Percentiles rank a stretch among this genome's conserved stretches.
phyloP scores from a whole-genome alignment of 495 filamentous ascomycete species.

The Hypoxylon crocopeplum region DNA sequence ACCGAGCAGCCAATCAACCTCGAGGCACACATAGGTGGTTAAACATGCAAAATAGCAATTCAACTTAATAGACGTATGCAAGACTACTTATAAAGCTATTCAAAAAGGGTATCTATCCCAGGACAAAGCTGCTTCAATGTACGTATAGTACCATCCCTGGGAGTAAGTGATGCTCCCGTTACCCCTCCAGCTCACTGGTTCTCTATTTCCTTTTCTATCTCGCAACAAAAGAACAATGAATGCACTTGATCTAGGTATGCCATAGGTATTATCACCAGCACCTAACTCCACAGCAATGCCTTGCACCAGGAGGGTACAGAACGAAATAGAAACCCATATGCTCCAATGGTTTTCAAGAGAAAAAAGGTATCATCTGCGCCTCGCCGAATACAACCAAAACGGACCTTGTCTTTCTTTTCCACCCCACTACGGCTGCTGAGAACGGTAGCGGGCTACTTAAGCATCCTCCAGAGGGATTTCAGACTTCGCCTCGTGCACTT shows the following conservation, averaged over 20 bases:
- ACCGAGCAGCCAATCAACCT: too few relatives aligned
- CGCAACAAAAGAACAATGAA: constrained; percentile 15
- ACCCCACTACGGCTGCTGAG: neutral
- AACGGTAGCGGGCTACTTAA: neutral
- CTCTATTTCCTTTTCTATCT: neutral
- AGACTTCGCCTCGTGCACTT: constrained; percentile 3
- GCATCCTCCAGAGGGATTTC: neutral
- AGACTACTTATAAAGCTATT: too few relatives aligned
- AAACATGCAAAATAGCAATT: too few relatives aligned
- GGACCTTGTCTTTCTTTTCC: neutral
- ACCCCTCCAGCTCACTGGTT: neutral
- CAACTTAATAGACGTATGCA: too few relatives aligned
- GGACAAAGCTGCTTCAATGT: too few relatives aligned
- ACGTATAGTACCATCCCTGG: too few relatives aligned
- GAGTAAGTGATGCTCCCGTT: too few relatives aligned
- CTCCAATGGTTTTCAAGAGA: constrained; percentile 23
- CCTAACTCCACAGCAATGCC: constrained; percentile 33
- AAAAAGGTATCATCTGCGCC: constrained; percentile 41
- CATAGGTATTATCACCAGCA: constrained; percentile 24
- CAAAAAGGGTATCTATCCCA: too few relatives aligned
- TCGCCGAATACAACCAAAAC: constrained; percentile 33
- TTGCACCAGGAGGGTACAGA: constrained; percentile 15
- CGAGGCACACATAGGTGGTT: too few relatives aligned
- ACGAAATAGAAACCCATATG: constrained; percentile 21
- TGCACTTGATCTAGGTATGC: constrained; percentile 30